Conservation (phyloP, 2,329 filamentous ascomycete species). For the Rhexocercosporidium sp. region DNA sequence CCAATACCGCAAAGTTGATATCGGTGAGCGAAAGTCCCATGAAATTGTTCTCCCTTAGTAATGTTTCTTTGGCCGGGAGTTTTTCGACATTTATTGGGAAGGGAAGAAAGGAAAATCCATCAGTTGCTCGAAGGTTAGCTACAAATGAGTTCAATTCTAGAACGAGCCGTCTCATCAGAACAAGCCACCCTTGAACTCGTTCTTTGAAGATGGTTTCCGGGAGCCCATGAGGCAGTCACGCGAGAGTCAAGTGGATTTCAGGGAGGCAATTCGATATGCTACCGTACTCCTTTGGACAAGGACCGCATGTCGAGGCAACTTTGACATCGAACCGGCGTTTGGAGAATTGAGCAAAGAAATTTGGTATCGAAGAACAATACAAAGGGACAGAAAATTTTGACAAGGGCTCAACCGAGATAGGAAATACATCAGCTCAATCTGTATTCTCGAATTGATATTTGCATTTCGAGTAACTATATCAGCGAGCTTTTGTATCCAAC, state of each 20-base stretch:
- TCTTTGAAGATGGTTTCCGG: background rate
- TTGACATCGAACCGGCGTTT: too few species aligned
- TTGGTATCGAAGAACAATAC: background rate
- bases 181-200: background rate
- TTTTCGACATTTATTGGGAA: background rate
- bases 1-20: background rate
- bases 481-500: too few species aligned
- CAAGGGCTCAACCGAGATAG: too few species aligned
- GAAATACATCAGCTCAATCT: too few species aligned
- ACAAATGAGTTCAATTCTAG: too few species aligned
- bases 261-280: background rate
- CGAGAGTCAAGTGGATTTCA: background rate
- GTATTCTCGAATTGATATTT: too few species aligned
- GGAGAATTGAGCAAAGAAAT: background rate
- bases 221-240: background rate
- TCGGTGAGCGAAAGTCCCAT: background rate
- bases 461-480: too few species aligned
- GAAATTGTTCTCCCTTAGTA: background rate
- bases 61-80: background rate
- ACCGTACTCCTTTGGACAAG: background rate
- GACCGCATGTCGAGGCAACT: background rate
- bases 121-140: too few species aligned
- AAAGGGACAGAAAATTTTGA: too few species aligned
- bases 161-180: too few species aligned
- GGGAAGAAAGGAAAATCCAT: too few species aligned